These are phyloP conservation scores for Sutorius eximius DNA, from an alignment of 1,284 basidiomycete species.

Conservation along the genomic window DNA sequence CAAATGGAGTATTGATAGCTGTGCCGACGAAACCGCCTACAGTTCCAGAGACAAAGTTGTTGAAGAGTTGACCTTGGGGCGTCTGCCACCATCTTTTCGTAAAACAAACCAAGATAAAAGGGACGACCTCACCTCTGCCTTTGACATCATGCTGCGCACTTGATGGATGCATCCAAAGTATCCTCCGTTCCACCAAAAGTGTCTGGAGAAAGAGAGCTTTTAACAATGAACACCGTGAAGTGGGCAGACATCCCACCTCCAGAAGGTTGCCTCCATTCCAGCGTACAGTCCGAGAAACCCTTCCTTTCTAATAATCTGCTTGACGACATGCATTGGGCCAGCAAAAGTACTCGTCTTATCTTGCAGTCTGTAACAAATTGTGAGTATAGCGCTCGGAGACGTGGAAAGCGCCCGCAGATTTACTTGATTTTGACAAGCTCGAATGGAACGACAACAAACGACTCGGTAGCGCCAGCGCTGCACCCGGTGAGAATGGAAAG, in stretches of 20 bases:
- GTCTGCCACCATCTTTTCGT: constrained; percentile 43
- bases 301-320: constrained; percentile 72
- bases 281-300: constrained; percentile 86
- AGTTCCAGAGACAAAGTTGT: constrained; percentile 91
- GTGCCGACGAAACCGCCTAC: constrained; percentile 92
- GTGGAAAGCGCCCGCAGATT: constrained; percentile 6
- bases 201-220: constrained; percentile 43
- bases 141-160: constrained; percentile 78
- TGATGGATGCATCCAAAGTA: constrained; percentile 93
- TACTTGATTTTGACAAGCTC: constrained; percentile 96
- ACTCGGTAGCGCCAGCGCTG: constrained; percentile 94
- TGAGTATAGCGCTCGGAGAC: constrained; percentile 5
- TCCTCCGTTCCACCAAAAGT: constrained; percentile 90
- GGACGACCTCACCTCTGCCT: constrained; percentile 62
- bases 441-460: constrained; percentile 90
- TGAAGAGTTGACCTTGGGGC: constrained; percentile 72
- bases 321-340: constrained; percentile 90
- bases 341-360: constrained; percentile 87
- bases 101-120: background rate
- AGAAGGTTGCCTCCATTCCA: constrained; percentile 95
- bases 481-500: constrained; percentile 91
- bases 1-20: constrained; percentile 75
- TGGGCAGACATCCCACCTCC: constrained; percentile 56
- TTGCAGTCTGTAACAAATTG: constrained; percentile 62
- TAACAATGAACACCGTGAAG: background rate